Conservation (phyloP, 495 filamentous ascomycete species). For the Penicillium soppii region DNA sequence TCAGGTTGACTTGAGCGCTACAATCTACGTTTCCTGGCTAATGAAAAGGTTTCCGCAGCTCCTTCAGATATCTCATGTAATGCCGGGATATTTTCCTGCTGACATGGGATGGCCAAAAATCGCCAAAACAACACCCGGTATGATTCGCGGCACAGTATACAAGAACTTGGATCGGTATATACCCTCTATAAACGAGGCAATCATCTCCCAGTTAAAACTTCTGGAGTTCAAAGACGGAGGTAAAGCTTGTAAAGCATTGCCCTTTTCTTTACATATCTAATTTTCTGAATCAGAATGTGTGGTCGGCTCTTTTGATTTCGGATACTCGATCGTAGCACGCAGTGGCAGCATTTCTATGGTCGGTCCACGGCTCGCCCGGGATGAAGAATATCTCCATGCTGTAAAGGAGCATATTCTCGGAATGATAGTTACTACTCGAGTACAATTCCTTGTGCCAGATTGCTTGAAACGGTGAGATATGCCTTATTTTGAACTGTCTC, state of each 20-base stretch:
- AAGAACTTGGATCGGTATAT: constrained; percentile 23
- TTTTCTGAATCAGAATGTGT: constrained; percentile 12
- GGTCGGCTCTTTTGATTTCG: constrained; percentile 21
- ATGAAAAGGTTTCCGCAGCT: constrained; percentile 7
- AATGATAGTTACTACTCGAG: constrained; percentile 26
- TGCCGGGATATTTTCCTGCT: constrained; percentile 27
- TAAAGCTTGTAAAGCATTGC: neutral
- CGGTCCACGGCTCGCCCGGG: constrained; percentile 17
- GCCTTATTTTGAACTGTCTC: neutral
- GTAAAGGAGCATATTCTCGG: constrained; percentile 27
- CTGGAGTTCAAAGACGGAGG: constrained; percentile 11
- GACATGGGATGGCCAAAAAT: constrained; percentile 23
- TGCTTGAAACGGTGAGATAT: constrained; percentile 13
- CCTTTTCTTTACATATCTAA: neutral
- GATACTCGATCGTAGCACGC: constrained; percentile 26
- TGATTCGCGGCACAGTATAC: constrained; percentile 21
- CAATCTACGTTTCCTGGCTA: too few species aligned
- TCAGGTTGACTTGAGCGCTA: constrained; percentile 11
- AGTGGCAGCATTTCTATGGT: constrained; percentile 25
- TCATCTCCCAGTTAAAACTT: constrained; percentile 13
- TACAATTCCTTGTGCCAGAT: constrained; percentile 24
- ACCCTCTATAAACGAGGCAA: constrained; percentile 21
- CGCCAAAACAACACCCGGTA: constrained; percentile 24
- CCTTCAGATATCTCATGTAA: constrained; percentile 28
- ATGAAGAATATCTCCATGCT: constrained; percentile 25